These are phyloP conservation scores for Boletus rubescentipes DNA, from an alignment of 768 basidiomycete species.

Conservation along the genomic window DNA sequence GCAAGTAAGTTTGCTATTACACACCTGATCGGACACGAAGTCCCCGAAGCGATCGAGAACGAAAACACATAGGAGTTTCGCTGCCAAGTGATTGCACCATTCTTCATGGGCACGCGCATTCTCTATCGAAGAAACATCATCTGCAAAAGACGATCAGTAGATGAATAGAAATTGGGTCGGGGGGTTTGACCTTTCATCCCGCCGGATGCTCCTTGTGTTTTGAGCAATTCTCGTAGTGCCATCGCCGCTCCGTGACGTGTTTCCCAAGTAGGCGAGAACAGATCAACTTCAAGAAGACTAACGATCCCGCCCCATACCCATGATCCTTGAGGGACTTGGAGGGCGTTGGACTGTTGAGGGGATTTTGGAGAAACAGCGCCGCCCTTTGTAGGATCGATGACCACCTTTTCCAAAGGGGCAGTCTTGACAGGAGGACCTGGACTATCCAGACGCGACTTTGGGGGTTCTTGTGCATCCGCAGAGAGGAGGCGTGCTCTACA, in stretches of 20 bases:
- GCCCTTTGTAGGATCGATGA: conserved; percentile 80
- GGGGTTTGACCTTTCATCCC: conserved; percentile 68
- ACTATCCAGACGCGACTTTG: conserved; percentile 57
- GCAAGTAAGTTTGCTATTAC: conserved; percentile 7
- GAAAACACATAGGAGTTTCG: conserved; percentile 84
- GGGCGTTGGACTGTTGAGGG: conserved; percentile 71
- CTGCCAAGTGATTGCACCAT: conserved; percentile 89
- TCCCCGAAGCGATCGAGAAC: conserved; percentile 98
- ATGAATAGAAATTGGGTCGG: not conserved
- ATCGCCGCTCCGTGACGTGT: conserved; percentile 91
- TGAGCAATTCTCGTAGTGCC: conserved; percentile 85
- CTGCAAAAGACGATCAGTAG: conserved; percentile 36
- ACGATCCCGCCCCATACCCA: conserved; percentile 90
- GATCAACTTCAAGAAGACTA: conserved; percentile 74
- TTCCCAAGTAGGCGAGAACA: conserved; percentile 90
- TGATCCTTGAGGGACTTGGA: conserved; percentile 68
- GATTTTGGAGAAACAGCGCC: conserved; percentile 80
- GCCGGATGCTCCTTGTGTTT: conserved; percentile 75
- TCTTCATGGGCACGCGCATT: conserved; percentile 72
- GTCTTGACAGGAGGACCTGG: conserved; percentile 45
- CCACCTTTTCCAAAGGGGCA: conserved; percentile 56
- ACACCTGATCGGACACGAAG: conserved; percentile 88
- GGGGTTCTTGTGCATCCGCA: conserved; percentile 51
- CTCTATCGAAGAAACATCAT: conserved; percentile 48
- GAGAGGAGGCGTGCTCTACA: conserved; percentile 72